Evolutionary conservation across 805 yeast genomes (phyloP).

Genomic region (Dipodascus albidus): DNA sequence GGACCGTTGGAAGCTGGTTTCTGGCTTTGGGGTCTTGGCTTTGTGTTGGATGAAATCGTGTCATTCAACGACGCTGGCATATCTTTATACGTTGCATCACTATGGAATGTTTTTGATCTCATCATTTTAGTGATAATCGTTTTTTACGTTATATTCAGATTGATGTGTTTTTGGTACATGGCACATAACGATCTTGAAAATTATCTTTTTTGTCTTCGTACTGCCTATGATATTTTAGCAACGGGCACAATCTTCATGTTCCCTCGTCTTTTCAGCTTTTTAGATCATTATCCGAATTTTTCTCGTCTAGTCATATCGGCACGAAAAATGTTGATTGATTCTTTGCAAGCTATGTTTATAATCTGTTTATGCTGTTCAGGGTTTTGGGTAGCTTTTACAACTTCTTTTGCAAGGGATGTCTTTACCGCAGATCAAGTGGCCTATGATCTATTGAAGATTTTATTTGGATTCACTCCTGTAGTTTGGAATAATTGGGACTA

Average conservation of each 20-base stretch:
- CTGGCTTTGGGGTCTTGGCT: constrained; percentile 35
- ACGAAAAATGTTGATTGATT: constrained; percentile 39
- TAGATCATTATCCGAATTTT: constrained; percentile 42
- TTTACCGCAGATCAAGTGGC: constrained; percentile 34
- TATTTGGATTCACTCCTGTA: constrained; percentile 50
- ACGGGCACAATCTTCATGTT: constrained; percentile 37
- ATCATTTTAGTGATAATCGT: constrained; percentile 31
- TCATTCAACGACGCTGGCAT: constrained; percentile 35
- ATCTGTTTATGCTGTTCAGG: constrained; percentile 42
- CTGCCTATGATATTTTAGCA: constrained; percentile 24
- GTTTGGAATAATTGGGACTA: constrained; percentile 46
- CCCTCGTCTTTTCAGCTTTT: constrained; percentile 38
- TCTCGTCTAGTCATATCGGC: constrained; percentile 40
- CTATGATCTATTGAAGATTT: constrained; percentile 38
- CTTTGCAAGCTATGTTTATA: constrained; percentile 36
- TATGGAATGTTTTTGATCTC: constrained; percentile 45
- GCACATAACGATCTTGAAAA: neutral
- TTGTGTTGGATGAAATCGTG: constrained; percentile 35
- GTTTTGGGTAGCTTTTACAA: constrained; percentile 42
- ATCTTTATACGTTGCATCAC: constrained; percentile 34
- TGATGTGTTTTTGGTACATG: constrained; percentile 9
- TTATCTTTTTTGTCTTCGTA: constrained; percentile 1
- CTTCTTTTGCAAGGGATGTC: constrained; percentile 33
- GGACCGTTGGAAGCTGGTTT: constrained; percentile 28
- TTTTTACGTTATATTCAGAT: constrained; percentile 18